Evolutionary conservation across 129 eudicot genomes (phyloP).

Genomic region (Erigeron canadensis): DNA sequence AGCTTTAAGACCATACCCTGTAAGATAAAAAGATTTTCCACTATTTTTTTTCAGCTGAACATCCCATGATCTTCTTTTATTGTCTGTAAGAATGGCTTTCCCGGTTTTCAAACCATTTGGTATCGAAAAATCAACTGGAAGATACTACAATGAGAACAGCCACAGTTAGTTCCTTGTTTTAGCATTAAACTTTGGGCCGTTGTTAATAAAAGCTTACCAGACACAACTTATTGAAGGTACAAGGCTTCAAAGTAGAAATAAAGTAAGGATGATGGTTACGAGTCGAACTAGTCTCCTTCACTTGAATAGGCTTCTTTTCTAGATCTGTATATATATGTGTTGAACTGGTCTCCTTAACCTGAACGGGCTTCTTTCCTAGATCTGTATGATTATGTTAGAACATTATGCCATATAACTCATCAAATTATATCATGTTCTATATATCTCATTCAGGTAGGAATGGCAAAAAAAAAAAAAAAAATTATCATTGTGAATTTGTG

Average conservation of each 20-base stretch:
- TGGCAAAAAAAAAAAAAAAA: no score
- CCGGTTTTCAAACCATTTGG: conserved; percentile 14
- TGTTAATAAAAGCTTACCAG: conserved; percentile 10
- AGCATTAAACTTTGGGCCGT: not conserved
- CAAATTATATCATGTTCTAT: no score
- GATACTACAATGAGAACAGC: conserved; percentile 5
- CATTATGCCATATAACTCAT: no score
- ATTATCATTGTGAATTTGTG: no score
- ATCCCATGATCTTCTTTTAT: conserved; percentile 22
- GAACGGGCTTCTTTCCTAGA: not conserved
- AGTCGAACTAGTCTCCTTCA: not conserved
- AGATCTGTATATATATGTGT: conserved; percentile 1
- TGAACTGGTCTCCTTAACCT: not conserved
- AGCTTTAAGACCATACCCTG: not conserved
- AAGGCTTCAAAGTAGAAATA: conserved; percentile 14
- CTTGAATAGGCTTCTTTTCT: not conserved
- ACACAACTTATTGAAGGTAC: not conserved
- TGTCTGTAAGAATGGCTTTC: conserved; percentile 23
- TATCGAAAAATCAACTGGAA: conserved; percentile 21
- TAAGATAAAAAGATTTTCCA: not conserved
- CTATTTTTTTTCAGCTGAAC: not conserved
- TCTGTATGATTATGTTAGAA: not conserved
- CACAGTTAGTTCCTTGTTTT: not conserved
- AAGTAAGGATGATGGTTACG: conserved; percentile 15
- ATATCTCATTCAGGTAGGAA: no score